Evolutionary conservation across 805 yeast genomes (phyloP), one percentile per base, ranked within the genome.

Genomic region (Starmerella tilneyi): DNA sequence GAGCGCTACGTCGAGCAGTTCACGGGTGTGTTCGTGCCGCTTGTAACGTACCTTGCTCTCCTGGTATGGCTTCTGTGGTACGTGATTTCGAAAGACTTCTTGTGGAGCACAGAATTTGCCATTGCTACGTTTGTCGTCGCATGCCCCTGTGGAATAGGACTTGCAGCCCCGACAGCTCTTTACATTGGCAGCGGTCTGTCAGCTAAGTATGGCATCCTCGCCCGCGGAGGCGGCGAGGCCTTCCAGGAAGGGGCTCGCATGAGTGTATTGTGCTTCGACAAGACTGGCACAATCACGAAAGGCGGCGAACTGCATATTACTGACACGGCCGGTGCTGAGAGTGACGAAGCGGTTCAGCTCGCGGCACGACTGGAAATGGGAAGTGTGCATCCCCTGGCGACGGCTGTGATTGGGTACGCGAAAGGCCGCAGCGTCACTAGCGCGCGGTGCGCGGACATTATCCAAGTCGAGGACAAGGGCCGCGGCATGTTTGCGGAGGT

Each of bases 61-160:
- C 5, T 67, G 0, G 79, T 83, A 0, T 82, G 86, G 83, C 55
- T 77, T 5, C 66, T 81, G 7, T 82, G 92, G 92, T 61, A 80
- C 17, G 55, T 68, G 1, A 66, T 76, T 41, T 84, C 84, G 13
- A 84, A 85, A 0, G 81, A 88, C 85, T 65, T 73, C 0, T 73
- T 81, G 11, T 82, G 89, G 86, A 78, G 88, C 0, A 66, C 82
- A 45, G 79, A 81, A 53, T 82, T 82, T 62, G 75, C 86, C 1
- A 79, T 82, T 51, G 75, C 88, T 0, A 89, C 83, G 1, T 81
- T 82, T 63, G 89, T 82, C 2, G 75, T 82, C 41, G 89, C 89
- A 0, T 82, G 94, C 58, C 94, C 94, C 1, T 82, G 92, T 66
- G 94, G 89, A 1, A 74, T 82, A 53, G 92, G 89, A 1, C 65